These are phyloP conservation scores for Nothopassalora personata DNA, from an alignment of 2,329 filamentous ascomycete genomes.

Conservation along the genomic window DNA sequence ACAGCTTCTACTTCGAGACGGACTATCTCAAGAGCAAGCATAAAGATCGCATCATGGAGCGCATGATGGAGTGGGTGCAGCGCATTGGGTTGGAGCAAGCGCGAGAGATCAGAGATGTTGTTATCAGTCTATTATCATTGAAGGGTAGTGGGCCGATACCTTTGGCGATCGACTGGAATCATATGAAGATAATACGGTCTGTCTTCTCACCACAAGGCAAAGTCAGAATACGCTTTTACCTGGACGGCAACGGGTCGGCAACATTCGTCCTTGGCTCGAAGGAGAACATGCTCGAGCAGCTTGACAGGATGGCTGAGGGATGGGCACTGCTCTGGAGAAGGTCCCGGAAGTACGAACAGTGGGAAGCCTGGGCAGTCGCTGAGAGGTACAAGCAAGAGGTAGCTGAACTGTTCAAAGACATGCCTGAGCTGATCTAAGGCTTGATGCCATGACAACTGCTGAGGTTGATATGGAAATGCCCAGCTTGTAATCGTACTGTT, in stretches of 20 bases:
- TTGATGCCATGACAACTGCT: neutral
- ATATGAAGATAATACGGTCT: constrained; percentile 11
- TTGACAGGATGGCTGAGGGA: constrained; percentile 13
- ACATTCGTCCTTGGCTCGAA: constrained; percentile 13
- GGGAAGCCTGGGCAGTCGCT: constrained; percentile 12
- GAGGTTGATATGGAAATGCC: neutral
- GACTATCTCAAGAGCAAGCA: constrained; percentile 20
- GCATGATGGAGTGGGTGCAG: constrained; percentile 8
- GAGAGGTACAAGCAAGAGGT: constrained; percentile 15
- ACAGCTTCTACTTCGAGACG: constrained; percentile 18
- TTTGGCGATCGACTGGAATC: constrained; percentile 15
- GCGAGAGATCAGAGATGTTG: constrained; percentile 18
- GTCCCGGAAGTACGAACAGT: constrained; percentile 12
- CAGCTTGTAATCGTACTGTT: neutral
- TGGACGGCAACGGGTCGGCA: constrained; percentile 16
- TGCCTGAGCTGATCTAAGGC: constrained; percentile 14
- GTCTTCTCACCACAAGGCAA: constrained; percentile 17
- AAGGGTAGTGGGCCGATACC: constrained; percentile 10
- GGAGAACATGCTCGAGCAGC: constrained; percentile 9
- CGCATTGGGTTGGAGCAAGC: constrained; percentile 11
- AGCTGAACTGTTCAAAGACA: constrained; percentile 14
- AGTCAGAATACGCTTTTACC: constrained; percentile 14
- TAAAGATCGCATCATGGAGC: constrained; percentile 12
- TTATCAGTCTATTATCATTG: constrained; percentile 15
- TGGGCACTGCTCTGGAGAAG: constrained; percentile 17